A percentile compares a stretch with the other conserved stretches of the same genome.
phyloP scores from a whole-genome alignment of 2,329 filamentous ascomycete genomes.

The Karstenula rhodostoma region DNA sequence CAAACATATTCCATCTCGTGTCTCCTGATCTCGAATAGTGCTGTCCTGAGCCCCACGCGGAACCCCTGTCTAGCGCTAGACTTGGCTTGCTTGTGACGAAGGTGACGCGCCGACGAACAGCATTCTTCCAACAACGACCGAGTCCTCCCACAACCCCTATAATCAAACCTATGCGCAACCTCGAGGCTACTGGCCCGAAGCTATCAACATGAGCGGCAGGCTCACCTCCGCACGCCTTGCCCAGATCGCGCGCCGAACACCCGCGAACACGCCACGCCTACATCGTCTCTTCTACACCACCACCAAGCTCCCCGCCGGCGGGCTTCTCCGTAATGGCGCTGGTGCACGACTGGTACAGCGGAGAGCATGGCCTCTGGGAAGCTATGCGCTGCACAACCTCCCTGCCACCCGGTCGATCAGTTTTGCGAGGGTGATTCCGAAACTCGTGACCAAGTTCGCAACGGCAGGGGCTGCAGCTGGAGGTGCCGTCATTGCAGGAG shows the following conservation, averaged over 20 bases:
- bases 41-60: conserved; percentile 9
- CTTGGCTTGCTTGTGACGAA: conserved; percentile 11
- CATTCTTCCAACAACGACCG: conserved; percentile 18
- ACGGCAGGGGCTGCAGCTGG: conserved; percentile 92
- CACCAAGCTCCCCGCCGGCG: conserved; percentile 45
- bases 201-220: conserved; percentile 70
- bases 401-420: conserved; percentile 70
- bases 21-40: neutral
- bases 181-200: conserved; percentile 17
- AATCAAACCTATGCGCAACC: conserved; percentile 26
- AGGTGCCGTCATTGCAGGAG: conserved; percentile 81
- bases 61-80: conserved; percentile 9
- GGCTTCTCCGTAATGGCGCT: conserved; percentile 48
- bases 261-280: conserved; percentile 64
- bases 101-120: conserved; percentile 8
- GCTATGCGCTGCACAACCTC: conserved; percentile 83
- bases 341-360: conserved; percentile 51
- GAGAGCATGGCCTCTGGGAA: conserved; percentile 77
- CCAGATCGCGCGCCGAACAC: conserved; percentile 71
- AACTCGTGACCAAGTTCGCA: conserved; percentile 87
- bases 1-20: conserved; percentile 28
- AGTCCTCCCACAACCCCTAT: neutral
- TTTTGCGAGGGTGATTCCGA: conserved; percentile 77
- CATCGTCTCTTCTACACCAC: conserved; percentile 47
- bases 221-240: conserved; percentile 77